Evolutionary conservation across 2,329 filamentous ascomycete genomes (phyloP), one percentile per base, ranked within the genome.

Genomic region (Pleoardoris graminearum): DNA sequence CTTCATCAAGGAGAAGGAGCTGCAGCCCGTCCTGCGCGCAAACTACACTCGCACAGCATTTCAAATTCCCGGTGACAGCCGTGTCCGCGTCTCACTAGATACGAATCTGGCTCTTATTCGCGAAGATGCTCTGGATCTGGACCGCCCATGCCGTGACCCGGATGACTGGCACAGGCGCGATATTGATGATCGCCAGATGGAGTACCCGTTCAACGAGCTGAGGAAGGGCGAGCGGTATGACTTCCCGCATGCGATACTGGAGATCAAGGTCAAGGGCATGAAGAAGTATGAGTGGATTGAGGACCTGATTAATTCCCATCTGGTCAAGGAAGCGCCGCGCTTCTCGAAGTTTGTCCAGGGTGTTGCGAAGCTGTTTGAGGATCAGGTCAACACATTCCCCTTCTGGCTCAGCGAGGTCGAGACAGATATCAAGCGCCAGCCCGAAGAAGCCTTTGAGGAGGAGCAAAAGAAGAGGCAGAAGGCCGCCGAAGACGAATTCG

Each of bases 321-420:
- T 99, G 4, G 89, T 99, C 58, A 91, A 96, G 70, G 86, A 91
- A 39, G 87, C 89, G 0, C 90, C 92, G 1, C 85, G 89, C 45
- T 99, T 99, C 77, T 97, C 91, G 65, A 99, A 99, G 73, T 99
- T 97, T 64, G 89, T 96, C 2, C 93, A 99, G 66, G 94, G 94
- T 55, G 87, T 95, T 4, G 92, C 93, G 7, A 87, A 88, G 33
- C 81, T 99, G 2, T 97, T 97, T 62, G 94, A 97, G 66, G 78
- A 99, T 73, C 85, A 44, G 39, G 92, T 99, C 72, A 97, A 97
- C 76, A 92, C 85, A 57, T 86, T 97, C 67, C 94, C 94, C 12
- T 97, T 97, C 78, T 99, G 94, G 94, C 83, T 97, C 29, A 88
- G 88, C 65, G 89, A 96, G 57, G 81, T 97, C 37, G 93, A 97